Evolutionary conservation across 495 filamentous ascomycete genomes (phyloP).

Genomic region (Apodospora peruviana): DNA sequence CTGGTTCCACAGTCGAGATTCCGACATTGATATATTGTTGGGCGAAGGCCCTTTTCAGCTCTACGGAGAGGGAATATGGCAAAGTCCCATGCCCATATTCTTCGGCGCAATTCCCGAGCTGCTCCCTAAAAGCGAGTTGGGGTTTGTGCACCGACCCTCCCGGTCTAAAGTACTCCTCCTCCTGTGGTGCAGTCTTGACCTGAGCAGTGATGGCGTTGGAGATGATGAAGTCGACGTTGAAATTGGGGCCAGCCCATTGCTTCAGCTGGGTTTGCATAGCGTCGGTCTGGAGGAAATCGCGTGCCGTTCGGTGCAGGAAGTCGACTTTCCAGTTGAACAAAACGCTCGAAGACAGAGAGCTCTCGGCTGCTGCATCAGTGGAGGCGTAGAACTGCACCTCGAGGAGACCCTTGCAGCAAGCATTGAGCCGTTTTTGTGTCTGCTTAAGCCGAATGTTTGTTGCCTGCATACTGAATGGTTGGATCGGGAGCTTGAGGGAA

Average conservation of each 20-base stretch:
- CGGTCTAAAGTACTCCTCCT: conserved; percentile 5
- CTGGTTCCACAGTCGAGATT: too few relatives aligned
- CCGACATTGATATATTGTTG: too few relatives aligned
- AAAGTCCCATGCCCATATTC: too few relatives aligned
- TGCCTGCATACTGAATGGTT: neutral
- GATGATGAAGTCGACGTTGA: neutral
- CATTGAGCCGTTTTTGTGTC: neutral
- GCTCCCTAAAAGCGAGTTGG: too few relatives aligned
- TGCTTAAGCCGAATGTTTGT: neutral
- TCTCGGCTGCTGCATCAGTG: neutral
- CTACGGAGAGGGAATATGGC: too few relatives aligned
- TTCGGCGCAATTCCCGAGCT: too few relatives aligned
- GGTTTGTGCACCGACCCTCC: too few relatives aligned
- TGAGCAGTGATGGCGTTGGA: neutral
- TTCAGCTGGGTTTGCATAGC: neutral
- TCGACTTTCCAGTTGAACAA: neutral
- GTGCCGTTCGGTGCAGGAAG: conserved; percentile 1
- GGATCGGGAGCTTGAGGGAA: neutral
- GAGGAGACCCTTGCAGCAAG: conserved; percentile 6
- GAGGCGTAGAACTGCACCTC: neutral
- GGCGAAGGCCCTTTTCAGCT: too few relatives aligned
- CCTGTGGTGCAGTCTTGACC: neutral
- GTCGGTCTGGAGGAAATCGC: neutral
- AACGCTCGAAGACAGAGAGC: conserved; percentile 1
- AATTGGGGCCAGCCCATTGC: neutral